Percentiles rank a stretch among this genome's conserved stretches.
Evolutionary conservation across 148 eudicot genomes (phyloP).

Genomic region (Diospyros kaki): DNA sequence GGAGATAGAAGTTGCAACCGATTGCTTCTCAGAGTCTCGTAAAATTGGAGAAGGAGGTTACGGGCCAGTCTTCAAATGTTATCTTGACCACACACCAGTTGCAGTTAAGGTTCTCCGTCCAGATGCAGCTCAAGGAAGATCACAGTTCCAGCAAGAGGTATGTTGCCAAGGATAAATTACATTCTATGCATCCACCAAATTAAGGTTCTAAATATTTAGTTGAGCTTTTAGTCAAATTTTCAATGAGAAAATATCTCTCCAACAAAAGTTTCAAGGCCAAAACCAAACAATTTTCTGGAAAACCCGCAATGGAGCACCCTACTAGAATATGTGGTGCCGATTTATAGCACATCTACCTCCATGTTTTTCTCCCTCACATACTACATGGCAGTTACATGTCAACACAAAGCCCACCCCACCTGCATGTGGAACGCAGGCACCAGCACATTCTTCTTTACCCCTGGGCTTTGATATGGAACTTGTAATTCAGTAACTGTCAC

Average conservation of each 20-base stretch:
- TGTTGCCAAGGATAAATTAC: neutral
- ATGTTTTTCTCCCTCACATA: too few species aligned
- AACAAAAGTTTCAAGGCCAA: too few species aligned
- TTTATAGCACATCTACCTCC: too few species aligned
- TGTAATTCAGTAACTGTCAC: too few species aligned
- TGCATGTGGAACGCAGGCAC: too few species aligned
- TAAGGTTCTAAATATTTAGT: neutral
- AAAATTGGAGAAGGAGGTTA: conserved; percentile 99
- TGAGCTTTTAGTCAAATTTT: neutral
- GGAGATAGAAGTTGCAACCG: conserved; percentile 80
- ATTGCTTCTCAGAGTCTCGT: conserved; percentile 48
- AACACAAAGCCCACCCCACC: too few species aligned
- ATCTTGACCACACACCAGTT: conserved; percentile 66
- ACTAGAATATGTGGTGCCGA: too few species aligned
- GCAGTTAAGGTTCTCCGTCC: conserved; percentile 95
- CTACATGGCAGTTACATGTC: too few species aligned
- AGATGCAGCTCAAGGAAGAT: conserved; percentile 94
- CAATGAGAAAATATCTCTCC: neutral
- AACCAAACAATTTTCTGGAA: too few species aligned
- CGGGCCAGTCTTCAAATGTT: conserved; percentile 78
- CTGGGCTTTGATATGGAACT: too few species aligned
- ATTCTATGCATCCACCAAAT: neutral
- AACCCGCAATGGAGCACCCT: too few species aligned
- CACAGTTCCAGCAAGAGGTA: conserved; percentile 94
- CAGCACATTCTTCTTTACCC: too few species aligned